Evolutionary conservation across 1,284 basidiomycete genomes (phyloP).

Genomic region (Boletellus dicymbophilus): DNA sequence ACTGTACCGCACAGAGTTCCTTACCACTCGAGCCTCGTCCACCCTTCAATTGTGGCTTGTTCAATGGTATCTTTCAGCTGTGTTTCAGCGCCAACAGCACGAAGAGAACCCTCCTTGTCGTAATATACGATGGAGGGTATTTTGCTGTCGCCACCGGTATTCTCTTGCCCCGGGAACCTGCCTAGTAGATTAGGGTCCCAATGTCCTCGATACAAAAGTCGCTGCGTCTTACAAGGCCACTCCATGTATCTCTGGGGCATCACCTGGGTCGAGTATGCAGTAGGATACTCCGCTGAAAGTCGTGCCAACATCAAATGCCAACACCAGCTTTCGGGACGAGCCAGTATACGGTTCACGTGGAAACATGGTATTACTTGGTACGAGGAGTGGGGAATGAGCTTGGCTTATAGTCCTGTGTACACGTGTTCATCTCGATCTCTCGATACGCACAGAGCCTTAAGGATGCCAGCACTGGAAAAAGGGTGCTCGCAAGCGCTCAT

Average conservation of each 20-base stretch:
- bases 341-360: too few species aligned
- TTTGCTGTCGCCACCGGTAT: conserved; percentile 47
- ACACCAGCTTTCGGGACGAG: too few species aligned
- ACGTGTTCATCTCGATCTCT: too few species aligned
- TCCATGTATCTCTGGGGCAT: conserved; percentile 45
- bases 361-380: too few species aligned
- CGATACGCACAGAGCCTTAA: too few species aligned
- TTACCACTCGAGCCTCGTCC: conserved; percentile 54
- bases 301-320: conserved; percentile 55
- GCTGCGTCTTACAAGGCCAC: too few species aligned
- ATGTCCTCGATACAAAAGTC: too few species aligned
- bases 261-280: conserved; percentile 45
- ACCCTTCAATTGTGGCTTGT: conserved; percentile 46
- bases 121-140: conserved; percentile 61
- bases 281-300: conserved; percentile 56
- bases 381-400: too few species aligned
- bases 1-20: neutral
- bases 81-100: conserved; percentile 56
- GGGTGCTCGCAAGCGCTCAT: too few species aligned
- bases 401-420: too few species aligned
- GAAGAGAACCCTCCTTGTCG: conserved; percentile 42
- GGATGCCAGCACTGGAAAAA: too few species aligned
- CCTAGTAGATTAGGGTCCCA: too few species aligned
- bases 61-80: conserved; percentile 41
- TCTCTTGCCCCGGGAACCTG: conserved; percentile 47